Conservation (phyloP, 2,329 filamentous ascomycete species). For the Ophiosphaerella korrae region DNA sequence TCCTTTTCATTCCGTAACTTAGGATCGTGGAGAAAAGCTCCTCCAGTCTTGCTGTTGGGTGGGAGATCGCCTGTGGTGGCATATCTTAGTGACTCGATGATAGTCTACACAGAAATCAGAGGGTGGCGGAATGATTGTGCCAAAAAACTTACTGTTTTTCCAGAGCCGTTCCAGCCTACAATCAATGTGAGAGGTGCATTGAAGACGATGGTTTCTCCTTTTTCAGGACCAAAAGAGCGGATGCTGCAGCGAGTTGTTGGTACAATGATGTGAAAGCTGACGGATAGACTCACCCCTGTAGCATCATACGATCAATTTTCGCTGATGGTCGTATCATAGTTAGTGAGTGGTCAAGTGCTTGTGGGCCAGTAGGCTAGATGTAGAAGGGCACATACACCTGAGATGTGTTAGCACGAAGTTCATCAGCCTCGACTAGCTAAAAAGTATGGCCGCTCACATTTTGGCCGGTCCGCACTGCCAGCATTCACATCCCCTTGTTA, state of each 20-base stretch:
- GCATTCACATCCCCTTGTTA: slow-evolving; percentile 1
- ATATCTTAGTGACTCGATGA: slow-evolving; percentile 99
- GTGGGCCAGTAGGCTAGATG: too few species aligned
- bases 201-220: slow-evolving; percentile 82
- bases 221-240: slow-evolving; percentile 82
- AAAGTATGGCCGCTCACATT: slow-evolving; percentile 11
- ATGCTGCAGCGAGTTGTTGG: slow-evolving; percentile 54
- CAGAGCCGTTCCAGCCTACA: slow-evolving; percentile 95
- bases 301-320: slow-evolving; percentile 86
- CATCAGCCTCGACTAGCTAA: neutral
- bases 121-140: neutral
- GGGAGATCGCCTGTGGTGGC: slow-evolving; percentile 92
- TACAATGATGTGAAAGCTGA: slow-evolving; percentile 1
- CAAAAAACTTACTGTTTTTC: slow-evolving; percentile 71
- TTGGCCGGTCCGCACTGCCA: slow-evolving; percentile 6
- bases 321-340: slow-evolving; percentile 43
- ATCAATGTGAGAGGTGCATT: slow-evolving; percentile 92
- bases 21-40: slow-evolving; percentile 97
- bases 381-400: slow-evolving; percentile 13
- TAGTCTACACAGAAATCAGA: slow-evolving; percentile 61
- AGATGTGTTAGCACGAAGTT: slow-evolving; percentile 1
- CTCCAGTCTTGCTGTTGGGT: slow-evolving; percentile 83
- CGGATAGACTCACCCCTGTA: slow-evolving; percentile 64
- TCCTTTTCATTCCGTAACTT: slow-evolving; percentile 88
- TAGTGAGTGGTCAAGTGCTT: neutral